Percentiles rank a stretch among this genome's conserved stretches.
These are phyloP conservation scores for Collybiopsis confluens DNA, from an alignment of 768 basidiomycete genomes.

Conservation along the genomic window DNA sequence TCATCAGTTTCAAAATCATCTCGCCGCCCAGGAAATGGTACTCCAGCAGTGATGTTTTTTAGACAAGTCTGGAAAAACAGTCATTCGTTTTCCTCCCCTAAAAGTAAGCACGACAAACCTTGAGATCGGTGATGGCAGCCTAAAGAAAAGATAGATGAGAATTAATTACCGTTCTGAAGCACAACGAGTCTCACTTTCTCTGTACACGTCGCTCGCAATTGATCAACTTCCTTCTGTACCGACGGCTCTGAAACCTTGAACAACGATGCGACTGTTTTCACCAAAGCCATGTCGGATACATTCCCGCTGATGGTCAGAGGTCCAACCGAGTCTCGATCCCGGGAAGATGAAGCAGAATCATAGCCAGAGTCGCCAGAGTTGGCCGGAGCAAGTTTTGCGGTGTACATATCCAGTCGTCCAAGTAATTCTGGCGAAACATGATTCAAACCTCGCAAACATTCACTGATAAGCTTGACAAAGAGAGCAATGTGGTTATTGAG, in stretches of 20 bases:
- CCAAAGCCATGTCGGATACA: conserved; percentile 76
- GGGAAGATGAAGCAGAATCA: conserved; percentile 56
- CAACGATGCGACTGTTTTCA: conserved; percentile 59
- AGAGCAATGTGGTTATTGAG: conserved; percentile 88
- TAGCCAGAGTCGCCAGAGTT: conserved; percentile 62
- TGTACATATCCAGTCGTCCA: conserved; percentile 78
- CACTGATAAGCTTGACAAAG: conserved; percentile 83
- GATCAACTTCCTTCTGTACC: conserved; percentile 71
- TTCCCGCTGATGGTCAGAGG: conserved; percentile 34
- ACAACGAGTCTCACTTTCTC: conserved; percentile 57
- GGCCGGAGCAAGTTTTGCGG: conserved; percentile 70
- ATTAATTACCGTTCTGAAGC: not conserved
- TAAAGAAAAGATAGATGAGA: conserved; percentile 27
- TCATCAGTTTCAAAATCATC: conserved; percentile 83
- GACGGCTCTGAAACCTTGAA: conserved; percentile 72
- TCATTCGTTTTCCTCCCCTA: conserved; percentile 8
- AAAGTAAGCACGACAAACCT: conserved; percentile 40
- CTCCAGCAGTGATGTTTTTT: conserved; percentile 85
- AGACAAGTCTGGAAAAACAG: conserved; percentile 72
- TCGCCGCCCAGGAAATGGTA: conserved; percentile 77
- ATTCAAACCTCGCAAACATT: conserved; percentile 66
- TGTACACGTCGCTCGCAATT: conserved; percentile 58
- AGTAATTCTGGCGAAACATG: conserved; percentile 84
- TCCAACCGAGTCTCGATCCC: conserved; percentile 50
- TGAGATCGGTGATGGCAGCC: conserved; percentile 85